A percentile compares a stretch with the other conserved stretches of the same genome.
Evolutionary conservation across 2,329 filamentous ascomycete species (phyloP).

Genomic region (Phaeophleospora eucalypticola): DNA sequence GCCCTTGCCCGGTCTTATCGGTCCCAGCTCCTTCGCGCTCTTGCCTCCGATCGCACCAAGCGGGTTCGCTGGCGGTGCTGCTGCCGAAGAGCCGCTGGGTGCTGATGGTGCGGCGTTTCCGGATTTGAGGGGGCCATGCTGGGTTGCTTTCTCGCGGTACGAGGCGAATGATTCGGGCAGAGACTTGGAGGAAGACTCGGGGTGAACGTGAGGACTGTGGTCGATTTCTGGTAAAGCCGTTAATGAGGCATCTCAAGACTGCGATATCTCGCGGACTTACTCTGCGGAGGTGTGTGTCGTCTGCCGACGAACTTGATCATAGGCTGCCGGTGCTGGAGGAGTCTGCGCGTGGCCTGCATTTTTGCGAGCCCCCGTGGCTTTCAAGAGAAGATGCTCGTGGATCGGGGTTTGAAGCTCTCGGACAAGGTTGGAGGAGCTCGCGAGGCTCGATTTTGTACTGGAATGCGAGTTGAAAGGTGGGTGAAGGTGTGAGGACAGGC

Average conservation of each 20-base stretch:
- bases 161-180: conserved; percentile 69
- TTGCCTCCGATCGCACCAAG: conserved; percentile 53
- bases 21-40: conserved; percentile 67
- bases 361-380: conserved; percentile 7
- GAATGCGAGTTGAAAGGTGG: not conserved
- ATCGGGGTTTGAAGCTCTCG: not conserved
- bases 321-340: conserved; percentile 47
- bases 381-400: not conserved
- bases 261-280: not conserved
- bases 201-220: conserved; percentile 69
- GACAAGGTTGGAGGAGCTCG: not conserved
- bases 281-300: conserved; percentile 27
- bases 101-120: conserved; percentile 13
- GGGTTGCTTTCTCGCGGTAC: conserved; percentile 73
- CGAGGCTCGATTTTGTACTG: not conserved
- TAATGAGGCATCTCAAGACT: conserved; percentile 15
- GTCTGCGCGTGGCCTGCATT: conserved; percentile 45
- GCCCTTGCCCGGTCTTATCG: conserved; percentile 66
- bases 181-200: conserved; percentile 61
- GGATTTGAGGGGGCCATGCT: conserved; percentile 64
- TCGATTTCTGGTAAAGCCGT: conserved; percentile 57
- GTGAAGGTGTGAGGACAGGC: not conserved
- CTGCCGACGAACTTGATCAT: conserved; percentile 51
- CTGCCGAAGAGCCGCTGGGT: conserved; percentile 7
- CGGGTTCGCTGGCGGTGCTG: conserved; percentile 19